Base-by-base conservation (phyloP, 2,329 filamentous ascomycete species). In the Sporothrix brasiliensis region DNA sequence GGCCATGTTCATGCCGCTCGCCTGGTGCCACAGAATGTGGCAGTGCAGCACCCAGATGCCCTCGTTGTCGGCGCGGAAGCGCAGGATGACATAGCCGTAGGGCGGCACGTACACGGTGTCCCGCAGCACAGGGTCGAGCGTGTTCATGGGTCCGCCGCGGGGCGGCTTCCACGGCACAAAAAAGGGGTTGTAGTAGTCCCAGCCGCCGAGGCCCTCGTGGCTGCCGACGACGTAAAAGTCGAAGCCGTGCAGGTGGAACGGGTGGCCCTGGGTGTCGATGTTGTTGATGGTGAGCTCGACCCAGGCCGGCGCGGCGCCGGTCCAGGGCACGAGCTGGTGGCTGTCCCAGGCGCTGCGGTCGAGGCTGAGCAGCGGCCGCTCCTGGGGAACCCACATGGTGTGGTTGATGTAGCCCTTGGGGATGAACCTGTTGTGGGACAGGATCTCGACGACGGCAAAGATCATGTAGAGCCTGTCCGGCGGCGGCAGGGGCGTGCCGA, bases 151-250 rank as follows among this genome's bases (percentile, higher is more conserved):
- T 0, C 75, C 74, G 1, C 75, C 75, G 5, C 72, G 71, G 2
- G 74, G 74, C 9, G 67, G 50, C 34, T 63, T 71, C 66, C 68
- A 72, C 0, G 71, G 69, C 24, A 63, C 65, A 44, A 69, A 73
- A 34, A 72, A 76, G 2, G 75, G 75, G 24, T 75, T 76, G 66
- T 76, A 76, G 56, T 75, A 76, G 61, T 75, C 74, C 75, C 75
- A 76, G 27, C 74, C 75, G n/a, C 74, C 72, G 10, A 71, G 67
- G 1, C 72, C 74, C n/a, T 70, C 63, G 27, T 76, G 68, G 0
- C 73, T 71, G 16, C 70, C 72, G 0, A 76, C 30, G 24, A 76
- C 73, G 39, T 75, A 76, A 41, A 76, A 74, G 52, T 76, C 73
- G n/a, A 74, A 74, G 16, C 75, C 75, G 50, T 76, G 75, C 16